Evolutionary conservation across 2,329 filamentous ascomycete species (phyloP).

Genomic region (Metarhizium album): DNA sequence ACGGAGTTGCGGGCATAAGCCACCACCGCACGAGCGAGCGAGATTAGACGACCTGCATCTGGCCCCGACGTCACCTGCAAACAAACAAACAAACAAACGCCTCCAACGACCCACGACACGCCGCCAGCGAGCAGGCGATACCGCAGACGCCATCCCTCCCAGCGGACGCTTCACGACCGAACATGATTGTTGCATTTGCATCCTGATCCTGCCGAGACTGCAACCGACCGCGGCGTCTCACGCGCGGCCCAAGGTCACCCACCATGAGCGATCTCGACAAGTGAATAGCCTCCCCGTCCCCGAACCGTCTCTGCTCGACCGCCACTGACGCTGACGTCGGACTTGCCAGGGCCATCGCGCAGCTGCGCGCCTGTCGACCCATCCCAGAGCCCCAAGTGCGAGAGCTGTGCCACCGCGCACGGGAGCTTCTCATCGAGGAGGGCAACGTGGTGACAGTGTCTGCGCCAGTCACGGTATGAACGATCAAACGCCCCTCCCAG

Average conservation of each 20-base stretch:
- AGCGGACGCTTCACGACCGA: conserved; percentile 12
- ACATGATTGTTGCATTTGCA: conserved; percentile 12
- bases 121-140: not conserved
- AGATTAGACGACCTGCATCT: not conserved
- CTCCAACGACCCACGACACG: not conserved
- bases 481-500: not conserved
- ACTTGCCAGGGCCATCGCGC: conserved; percentile 81
- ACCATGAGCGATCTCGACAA: conserved; percentile 89
- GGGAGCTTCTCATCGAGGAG: conserved; percentile 93
- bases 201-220: conserved; percentile 7
- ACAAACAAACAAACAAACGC: not conserved
- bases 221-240: conserved; percentile 11
- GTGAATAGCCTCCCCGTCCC: conserved; percentile 37
- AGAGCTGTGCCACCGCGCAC: conserved; percentile 93
- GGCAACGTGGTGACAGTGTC: conserved; percentile 94
- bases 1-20: no score
- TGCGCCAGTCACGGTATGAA: conserved; percentile 76
- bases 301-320: conserved; percentile 5
- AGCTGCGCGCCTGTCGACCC: conserved; percentile 87
- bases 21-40: not conserved
- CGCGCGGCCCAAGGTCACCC: conserved; percentile 5
- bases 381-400: conserved; percentile 94
- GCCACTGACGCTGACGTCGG: not conserved
- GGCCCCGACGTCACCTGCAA: not conserved
- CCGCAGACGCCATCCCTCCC: no score